Evolutionary conservation across 345 rosid species (phyloP), one percentile per base, ranked within the genome.

Genomic region (Linum lewisii): DNA sequence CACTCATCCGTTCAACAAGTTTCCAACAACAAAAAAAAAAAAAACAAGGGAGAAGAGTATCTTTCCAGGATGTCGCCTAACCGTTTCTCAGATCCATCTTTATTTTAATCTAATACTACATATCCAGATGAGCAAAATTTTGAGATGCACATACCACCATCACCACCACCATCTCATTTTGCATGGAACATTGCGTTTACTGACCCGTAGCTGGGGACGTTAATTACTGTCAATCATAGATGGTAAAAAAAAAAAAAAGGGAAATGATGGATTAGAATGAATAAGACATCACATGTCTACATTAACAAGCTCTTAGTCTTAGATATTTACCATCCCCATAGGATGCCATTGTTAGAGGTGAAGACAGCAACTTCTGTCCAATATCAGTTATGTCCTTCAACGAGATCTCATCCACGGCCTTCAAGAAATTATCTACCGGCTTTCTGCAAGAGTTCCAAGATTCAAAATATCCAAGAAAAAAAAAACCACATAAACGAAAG

Each of bases 271-370:
- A 23, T 36, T 51, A 20, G 51, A 26, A 37, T 25, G 6, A n/a
- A n/a, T n/a, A n/a, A n/a, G n/a, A n/a, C n/a, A 26, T 16, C 24
- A 25, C 18, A 25, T n/a, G 24, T 10, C 42, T 15, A 52, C 21
- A 14, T 3, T n/a, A 32, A 14, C 1, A n/a, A 34, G 22, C 21
- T 7, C 13, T 14, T n/a, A 29, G 21, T 2, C 24, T 18, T 32
- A 15, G 11, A 63, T 69, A 29, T 29, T 4, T 82, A 93, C 99
- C 97, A 60, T 93, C 95, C 20, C 97, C 95, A 4, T 81, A 81
- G 21, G 90, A 78, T 24, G 89, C 97, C 90, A 93, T 82, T 60
- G 97, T 82, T 59, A 93, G 77, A 61, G 95, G 94, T 15, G 86
- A 85, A 5, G 94, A 77, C n/a, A 93, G 71, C 22, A 93, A 62